phyloP scores from a whole-genome alignment of 202 grass and related monocot species.

The Setaria viridis region DNA sequence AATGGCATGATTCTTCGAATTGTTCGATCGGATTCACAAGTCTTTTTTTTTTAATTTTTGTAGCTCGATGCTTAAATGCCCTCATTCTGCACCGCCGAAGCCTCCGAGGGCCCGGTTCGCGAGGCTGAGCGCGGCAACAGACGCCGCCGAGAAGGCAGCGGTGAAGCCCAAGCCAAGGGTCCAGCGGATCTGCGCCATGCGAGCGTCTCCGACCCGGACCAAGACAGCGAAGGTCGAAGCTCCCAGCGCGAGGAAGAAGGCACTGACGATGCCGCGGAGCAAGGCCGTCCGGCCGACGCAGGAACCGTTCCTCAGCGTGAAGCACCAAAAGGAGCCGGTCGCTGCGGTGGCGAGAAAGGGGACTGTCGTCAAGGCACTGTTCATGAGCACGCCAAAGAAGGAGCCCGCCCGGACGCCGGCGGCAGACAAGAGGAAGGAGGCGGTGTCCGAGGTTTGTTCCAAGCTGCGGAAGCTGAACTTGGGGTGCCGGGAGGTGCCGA shows the following conservation, averaged over 20 bases:
- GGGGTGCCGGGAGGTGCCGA: slow-evolving; percentile 72
- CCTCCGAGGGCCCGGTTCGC: slow-evolving; percentile 55
- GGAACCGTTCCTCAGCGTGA: slow-evolving; percentile 60
- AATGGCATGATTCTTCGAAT: not conserved
- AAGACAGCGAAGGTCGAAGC: slow-evolving; percentile 44
- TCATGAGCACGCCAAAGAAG: slow-evolving; percentile 58
- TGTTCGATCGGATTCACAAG: not conserved
- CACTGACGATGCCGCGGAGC: slow-evolving; percentile 58
- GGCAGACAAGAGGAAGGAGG: slow-evolving; percentile 34
- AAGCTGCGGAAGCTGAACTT: slow-evolving; percentile 72
- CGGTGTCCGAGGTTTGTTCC: slow-evolving; percentile 46
- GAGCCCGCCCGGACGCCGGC: slow-evolving; percentile 20
- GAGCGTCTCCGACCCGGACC: slow-evolving; percentile 42
- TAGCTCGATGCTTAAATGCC: slow-evolving; percentile 76
- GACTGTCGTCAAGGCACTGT: slow-evolving; percentile 58
- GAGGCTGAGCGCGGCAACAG: slow-evolving; percentile 61
- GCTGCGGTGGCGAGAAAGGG: slow-evolving; percentile 46
- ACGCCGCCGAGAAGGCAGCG: slow-evolving; percentile 45
- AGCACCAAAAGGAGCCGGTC: slow-evolving; percentile 49
- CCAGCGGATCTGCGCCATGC: slow-evolving; percentile 47
- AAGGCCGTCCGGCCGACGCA: slow-evolving; percentile 42
- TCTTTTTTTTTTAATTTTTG: not conserved
- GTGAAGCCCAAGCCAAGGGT: slow-evolving; percentile 43
- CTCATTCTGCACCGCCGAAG: slow-evolving; percentile 81
- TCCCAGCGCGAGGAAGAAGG: slow-evolving; percentile 57